Evolutionary conservation across 768 basidiomycete species (phyloP), one percentile per base, ranked within the genome.

Genomic region (Omphalotus guepiniiformis): DNA sequence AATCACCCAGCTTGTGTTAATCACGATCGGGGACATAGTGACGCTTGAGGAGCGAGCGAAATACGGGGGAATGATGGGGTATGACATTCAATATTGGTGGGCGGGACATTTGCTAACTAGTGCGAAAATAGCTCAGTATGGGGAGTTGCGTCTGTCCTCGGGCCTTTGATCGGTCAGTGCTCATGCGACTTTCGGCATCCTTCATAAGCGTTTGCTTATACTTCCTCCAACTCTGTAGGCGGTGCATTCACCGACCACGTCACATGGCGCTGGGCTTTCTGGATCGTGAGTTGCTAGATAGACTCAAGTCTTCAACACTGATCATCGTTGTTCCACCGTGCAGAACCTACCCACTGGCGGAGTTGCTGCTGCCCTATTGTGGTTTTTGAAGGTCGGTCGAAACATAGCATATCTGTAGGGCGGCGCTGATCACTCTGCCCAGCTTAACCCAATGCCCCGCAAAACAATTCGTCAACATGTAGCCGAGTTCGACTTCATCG

Each of bases 241-340:
- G 30, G 30, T 32, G 30, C n/a, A 8, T 78, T 91, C 48, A 79
- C 86, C 0, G 79, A 89, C 57, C 82, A 85, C 58, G 81, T 81
- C 13, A 71, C 80, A 1, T 92, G 89, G 89, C 65, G 89, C 66
- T 91, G 88, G 88, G 87, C 55, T 86, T 86, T 55, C 55, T 88
- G 84, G 83, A 59, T 47, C 78, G 51, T 18, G 22, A 25, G 9
- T 1, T 29, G 3, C 1, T 27, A 23, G 19, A 29, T 12, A 5
- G 25, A 48, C 45, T 21, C 15, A 18, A 2, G 6, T 5, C 43
- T n/a, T n/a, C n/a, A n/a, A n/a, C 55, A 26, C 49, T 22, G 15
- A 12, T 30, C 7, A 6, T 7, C 23, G 13, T 38, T 39, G 6
- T 39, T n/a, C n/a, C n/a, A n/a, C 41, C n/a, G 87, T 85, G n/a